Conservation (phyloP, 352 stramenopile genomes). For the Globisporangium yorkense region DNA sequence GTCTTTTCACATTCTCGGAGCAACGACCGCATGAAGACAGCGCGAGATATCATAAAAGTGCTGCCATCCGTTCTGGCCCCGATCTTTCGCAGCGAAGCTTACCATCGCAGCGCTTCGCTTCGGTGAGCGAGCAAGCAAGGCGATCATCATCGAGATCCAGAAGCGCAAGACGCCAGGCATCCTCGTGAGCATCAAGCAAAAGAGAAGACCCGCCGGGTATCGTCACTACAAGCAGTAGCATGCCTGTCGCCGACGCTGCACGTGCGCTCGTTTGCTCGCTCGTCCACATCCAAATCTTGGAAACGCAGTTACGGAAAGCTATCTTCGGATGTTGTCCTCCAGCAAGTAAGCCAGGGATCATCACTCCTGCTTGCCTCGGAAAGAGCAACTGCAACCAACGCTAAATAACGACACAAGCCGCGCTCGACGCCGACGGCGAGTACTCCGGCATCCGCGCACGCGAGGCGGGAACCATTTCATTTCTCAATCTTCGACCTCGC, state of each 20-base stretch:
- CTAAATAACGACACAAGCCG: background rate
- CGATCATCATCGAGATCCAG: background rate
- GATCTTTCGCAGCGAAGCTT: no score
- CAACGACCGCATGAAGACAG: background rate
- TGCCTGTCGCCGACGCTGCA: background rate
- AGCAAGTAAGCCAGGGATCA: background rate
- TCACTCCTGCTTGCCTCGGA: constrained; percentile 4
- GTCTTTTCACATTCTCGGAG: background rate
- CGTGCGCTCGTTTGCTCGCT: background rate
- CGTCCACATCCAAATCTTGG: constrained; percentile 2
- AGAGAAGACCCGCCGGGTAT: background rate
- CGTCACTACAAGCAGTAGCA: background rate
- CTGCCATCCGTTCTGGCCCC: background rate
- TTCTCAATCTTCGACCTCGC: constrained; percentile 38
- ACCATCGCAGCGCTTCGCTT: background rate
- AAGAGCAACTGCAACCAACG: constrained; percentile 12
- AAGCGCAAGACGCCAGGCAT: constrained; percentile 1
- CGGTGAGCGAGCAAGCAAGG: background rate
- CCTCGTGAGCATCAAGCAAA: background rate
- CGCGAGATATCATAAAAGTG: constrained; percentile 9
- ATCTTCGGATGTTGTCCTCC: background rate
- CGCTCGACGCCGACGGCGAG: constrained; percentile 4
- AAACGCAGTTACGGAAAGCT: constrained; percentile 11
- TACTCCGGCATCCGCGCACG: constrained; percentile 1
- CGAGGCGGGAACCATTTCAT: constrained; percentile 24